Evolutionary conservation across 305 asterid genomes (phyloP).

Genomic region (Nicotiana rustica): DNA sequence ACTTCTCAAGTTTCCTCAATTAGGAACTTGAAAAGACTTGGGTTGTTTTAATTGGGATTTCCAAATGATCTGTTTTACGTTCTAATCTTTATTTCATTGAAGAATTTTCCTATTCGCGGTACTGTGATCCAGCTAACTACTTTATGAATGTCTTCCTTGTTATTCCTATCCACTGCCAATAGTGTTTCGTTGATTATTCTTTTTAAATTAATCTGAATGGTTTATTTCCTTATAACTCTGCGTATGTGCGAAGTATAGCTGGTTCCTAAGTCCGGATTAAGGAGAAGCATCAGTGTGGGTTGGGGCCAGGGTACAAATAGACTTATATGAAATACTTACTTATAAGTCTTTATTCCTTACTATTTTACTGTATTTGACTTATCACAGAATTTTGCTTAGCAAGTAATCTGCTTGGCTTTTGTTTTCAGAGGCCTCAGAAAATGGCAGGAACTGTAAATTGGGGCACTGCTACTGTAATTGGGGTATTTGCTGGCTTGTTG

Average conservation of each 20-base stretch:
- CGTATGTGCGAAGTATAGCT: not conserved
- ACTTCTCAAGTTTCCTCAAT: not conserved
- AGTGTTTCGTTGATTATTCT: not conserved
- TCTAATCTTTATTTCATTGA: not conserved
- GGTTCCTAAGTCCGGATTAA: not conserved
- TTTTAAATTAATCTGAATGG: not conserved
- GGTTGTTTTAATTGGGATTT: not conserved
- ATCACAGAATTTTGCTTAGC: not conserved
- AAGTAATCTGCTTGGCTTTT: not conserved
- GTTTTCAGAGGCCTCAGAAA: constrained; percentile 53
- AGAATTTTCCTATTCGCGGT: not conserved
- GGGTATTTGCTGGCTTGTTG: constrained; percentile 88
- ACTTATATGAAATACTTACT: not conserved
- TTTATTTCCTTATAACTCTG: not conserved
- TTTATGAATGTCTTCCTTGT: not conserved
- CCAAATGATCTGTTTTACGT: not conserved
- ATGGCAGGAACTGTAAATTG: constrained; percentile 80
- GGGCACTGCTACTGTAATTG: constrained; percentile 89
- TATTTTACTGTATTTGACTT: not conserved
- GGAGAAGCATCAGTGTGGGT: not conserved
- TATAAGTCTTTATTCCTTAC: not conserved
- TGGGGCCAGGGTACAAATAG: not conserved
- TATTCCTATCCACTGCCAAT: not conserved
- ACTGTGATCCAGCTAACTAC: not conserved
- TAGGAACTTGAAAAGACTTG: not conserved